Evolutionary conservation across 257 asterid genomes (phyloP).

Genomic region (Ajuga chamaepitys): DNA sequence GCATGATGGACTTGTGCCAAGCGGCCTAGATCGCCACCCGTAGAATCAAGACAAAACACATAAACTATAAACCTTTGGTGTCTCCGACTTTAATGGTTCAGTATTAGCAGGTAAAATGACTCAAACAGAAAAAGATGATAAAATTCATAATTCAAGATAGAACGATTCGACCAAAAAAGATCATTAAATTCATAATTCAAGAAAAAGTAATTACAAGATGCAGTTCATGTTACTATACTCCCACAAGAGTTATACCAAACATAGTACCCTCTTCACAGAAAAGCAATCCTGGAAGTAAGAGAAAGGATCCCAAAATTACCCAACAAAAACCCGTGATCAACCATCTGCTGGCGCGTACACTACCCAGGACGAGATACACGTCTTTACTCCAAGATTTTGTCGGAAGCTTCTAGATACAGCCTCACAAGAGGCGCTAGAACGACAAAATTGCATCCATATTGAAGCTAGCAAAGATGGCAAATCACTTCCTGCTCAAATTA

Average conservation of each 20-base stretch:
- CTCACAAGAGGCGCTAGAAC: background rate
- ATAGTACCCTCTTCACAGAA: too few species aligned
- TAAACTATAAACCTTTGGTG: too few species aligned
- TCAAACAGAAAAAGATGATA: too few species aligned
- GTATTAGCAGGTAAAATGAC: too few species aligned
- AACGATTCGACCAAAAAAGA: background rate
- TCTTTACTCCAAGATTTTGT: background rate
- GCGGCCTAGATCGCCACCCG: too few species aligned
- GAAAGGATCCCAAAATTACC: background rate
- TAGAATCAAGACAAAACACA: too few species aligned
- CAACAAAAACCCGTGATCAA: background rate
- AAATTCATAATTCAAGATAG: too few species aligned
- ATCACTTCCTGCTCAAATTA: background rate
- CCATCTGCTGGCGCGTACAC: background rate
- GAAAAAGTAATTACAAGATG: background rate
- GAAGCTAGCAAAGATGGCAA: background rate
- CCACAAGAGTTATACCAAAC: too few species aligned
- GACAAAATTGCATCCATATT: slow-evolving; percentile 9
- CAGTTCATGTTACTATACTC: too few species aligned
- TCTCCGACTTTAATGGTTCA: too few species aligned
- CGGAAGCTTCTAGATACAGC: background rate
- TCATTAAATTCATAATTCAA: background rate
- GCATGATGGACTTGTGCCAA: too few species aligned
- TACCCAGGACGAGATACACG: background rate
- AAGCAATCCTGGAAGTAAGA: background rate